These are phyloP conservation scores for Aspergillus melleus DNA, from an alignment of 2,329 filamentous ascomycete species.

Conservation along the genomic window DNA sequence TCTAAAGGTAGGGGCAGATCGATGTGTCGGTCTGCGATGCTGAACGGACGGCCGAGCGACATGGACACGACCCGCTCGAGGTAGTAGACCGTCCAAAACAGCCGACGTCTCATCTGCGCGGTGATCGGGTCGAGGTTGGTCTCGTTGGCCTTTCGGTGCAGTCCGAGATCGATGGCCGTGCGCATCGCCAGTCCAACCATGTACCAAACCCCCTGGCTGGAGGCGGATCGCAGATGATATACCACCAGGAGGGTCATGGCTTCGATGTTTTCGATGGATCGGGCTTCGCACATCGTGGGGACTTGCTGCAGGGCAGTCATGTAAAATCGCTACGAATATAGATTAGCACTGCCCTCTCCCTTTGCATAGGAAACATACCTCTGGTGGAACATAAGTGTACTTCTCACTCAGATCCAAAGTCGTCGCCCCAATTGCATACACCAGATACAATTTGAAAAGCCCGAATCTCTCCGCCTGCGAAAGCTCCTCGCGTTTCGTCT, in stretches of 20 bases:
- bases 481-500: conserved; percentile 36
- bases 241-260: conserved; percentile 54
- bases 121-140: conserved; percentile 42
- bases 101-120: conserved; percentile 47
- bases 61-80: conserved; percentile 53
- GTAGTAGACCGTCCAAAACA: conserved; percentile 56
- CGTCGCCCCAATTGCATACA: conserved; percentile 54
- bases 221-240: conserved; percentile 53
- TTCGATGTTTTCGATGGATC: conserved; percentile 54
- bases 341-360: not conserved
- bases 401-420: conserved; percentile 51
- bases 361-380: conserved; percentile 33
- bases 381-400: conserved; percentile 44
- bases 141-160: conserved; percentile 52
- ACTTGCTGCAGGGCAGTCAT: conserved; percentile 52
- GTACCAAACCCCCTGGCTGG: conserved; percentile 55
- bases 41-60: conserved; percentile 53
- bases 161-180: conserved; percentile 53
- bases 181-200: conserved; percentile 57
- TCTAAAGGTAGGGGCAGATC: conserved; percentile 51
- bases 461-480: conserved; percentile 43
- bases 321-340: conserved; percentile 46
- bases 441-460: conserved; percentile 54
- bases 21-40: conserved; percentile 53
- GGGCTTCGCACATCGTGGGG: conserved; percentile 49